Percentiles rank a stretch among this genome's conserved stretches.
Conservation (phyloP, 768 basidiomycete species). For the Boletus reticuloceps region DNA sequence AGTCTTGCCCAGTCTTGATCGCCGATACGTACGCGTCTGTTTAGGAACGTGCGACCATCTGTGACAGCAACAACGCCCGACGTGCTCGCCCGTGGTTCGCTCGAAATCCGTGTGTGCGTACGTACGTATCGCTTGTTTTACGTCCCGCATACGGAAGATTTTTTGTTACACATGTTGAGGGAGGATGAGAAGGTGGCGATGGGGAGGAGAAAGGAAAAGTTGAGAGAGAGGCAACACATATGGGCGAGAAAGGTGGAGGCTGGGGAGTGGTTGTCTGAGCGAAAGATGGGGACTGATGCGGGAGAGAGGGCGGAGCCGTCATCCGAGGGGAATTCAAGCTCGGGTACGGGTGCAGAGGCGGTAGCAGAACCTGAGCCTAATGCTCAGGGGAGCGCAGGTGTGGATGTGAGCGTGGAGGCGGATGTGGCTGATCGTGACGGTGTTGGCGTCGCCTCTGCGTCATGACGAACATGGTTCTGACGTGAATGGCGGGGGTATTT, state of each 20-base stretch:
- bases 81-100: conserved; percentile 50
- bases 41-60: conserved; percentile 22
- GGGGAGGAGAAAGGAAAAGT: background rate
- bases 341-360: background rate
- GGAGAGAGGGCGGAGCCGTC: background rate
- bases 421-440: background rate
- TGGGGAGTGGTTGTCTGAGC: conserved; percentile 13
- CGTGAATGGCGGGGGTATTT: no score
- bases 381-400: background rate
- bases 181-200: conserved; percentile 8
- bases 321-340: background rate
- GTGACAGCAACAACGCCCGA: conserved; percentile 36
- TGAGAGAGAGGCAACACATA: conserved; percentile 9
- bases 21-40: background rate
- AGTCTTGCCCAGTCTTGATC: background rate
- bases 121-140: conserved; percentile 28
- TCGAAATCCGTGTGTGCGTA: conserved; percentile 80
- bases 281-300: background rate
- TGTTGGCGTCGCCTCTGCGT: background rate
- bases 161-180: conserved; percentile 10
- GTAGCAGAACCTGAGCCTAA: background rate
- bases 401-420: background rate
- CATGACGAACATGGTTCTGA: conserved; percentile 7
- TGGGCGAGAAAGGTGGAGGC: conserved; percentile 16
- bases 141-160: conserved; percentile 26